Conservation (phyloP, 2,329 filamentous ascomycete species). For the Pseudodiploospora longispora region DNA sequence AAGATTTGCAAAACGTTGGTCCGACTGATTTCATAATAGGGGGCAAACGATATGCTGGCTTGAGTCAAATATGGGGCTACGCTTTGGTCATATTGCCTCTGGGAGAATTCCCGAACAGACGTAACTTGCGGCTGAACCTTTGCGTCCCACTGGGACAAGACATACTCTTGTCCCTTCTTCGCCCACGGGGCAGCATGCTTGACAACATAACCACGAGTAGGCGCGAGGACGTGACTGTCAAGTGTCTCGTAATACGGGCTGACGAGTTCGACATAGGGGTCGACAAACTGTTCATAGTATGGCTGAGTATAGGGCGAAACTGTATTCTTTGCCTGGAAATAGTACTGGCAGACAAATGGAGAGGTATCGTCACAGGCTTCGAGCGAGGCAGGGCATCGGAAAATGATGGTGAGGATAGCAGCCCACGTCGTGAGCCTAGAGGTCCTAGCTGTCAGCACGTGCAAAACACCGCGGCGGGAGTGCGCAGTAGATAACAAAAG, state of each 20-base stretch:
- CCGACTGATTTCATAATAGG: slow-evolving; percentile 63
- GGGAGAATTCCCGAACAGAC: slow-evolving; percentile 52
- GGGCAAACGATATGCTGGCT: slow-evolving; percentile 48
- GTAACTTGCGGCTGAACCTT: slow-evolving; percentile 67
- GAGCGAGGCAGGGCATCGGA: slow-evolving; percentile 69
- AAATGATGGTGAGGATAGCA: slow-evolving; percentile 67
- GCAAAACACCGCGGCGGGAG: background rate
- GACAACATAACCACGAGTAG: slow-evolving; percentile 57
- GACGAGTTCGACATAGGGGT: slow-evolving; percentile 69
- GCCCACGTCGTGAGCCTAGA: slow-evolving; percentile 77
- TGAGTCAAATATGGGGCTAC: slow-evolving; percentile 68
- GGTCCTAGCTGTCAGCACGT: slow-evolving; percentile 6
- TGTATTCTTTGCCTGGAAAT: slow-evolving; percentile 56
- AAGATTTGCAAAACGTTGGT: slow-evolving; percentile 60
- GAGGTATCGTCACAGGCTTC: slow-evolving; percentile 61
- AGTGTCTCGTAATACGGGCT: slow-evolving; percentile 65
- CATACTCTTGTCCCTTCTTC: slow-evolving; percentile 57
- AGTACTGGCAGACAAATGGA: slow-evolving; percentile 75
- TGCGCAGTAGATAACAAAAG: background rate
- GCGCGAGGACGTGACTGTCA: slow-evolving; percentile 58
- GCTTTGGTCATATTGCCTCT: slow-evolving; percentile 58
- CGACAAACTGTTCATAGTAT: slow-evolving; percentile 78
- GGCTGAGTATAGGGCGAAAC: slow-evolving; percentile 70
- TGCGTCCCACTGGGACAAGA: slow-evolving; percentile 67
- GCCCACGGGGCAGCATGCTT: slow-evolving; percentile 70